A percentile compares a stretch with the other conserved stretches of the same genome.
Conservation (phyloP, 2,329 filamentous ascomycete species). For the Phialemoniopsis sp. region DNA sequence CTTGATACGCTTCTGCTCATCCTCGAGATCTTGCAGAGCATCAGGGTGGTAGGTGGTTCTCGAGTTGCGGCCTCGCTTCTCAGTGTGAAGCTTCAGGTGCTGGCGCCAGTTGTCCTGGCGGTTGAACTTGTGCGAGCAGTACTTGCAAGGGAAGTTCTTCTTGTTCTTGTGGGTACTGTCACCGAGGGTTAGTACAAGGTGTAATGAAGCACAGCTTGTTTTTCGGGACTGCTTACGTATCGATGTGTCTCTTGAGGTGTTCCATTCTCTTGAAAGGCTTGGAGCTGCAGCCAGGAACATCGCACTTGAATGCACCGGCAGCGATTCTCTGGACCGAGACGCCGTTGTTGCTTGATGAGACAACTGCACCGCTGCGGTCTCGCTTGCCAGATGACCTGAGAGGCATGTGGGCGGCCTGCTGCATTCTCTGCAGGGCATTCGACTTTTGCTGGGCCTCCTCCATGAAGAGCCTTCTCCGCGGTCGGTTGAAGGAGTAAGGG, state of each 20-base stretch:
- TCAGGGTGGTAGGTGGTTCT: conserved; percentile 22
- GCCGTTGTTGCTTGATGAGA: conserved; percentile 5
- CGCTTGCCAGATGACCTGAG: neutral
- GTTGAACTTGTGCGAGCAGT: conserved; percentile 31
- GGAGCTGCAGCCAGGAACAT: conserved; percentile 37
- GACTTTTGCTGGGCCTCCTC: conserved; percentile 39
- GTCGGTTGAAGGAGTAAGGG: conserved; percentile 17
- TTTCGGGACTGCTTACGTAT: conserved; percentile 36
- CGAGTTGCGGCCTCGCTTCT: conserved; percentile 19
- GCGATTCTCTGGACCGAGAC: conserved; percentile 17
- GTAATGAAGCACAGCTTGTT: conserved; percentile 1
- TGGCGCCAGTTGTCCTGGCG: conserved; percentile 31
- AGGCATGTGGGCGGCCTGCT: conserved; percentile 15
- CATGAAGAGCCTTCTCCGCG: conserved; percentile 33
- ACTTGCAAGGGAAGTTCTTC: conserved; percentile 29
- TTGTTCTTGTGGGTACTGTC: conserved; percentile 18
- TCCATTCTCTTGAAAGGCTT: conserved; percentile 48
- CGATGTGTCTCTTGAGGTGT: conserved; percentile 51
- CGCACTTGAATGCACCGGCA: conserved; percentile 31
- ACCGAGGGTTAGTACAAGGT: neutral
- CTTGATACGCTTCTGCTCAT: conserved; percentile 6
- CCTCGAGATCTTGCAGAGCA: conserved; percentile 16
- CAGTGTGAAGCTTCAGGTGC: conserved; percentile 31
- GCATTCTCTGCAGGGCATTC: conserved; percentile 35
- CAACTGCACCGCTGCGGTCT: too few species aligned